A percentile compares a stretch with the other conserved stretches of the same genome.
These are phyloP conservation scores for Sclerotinia nivalis DNA, from an alignment of 2,329 filamentous ascomycete genomes.

Conservation along the genomic window DNA sequence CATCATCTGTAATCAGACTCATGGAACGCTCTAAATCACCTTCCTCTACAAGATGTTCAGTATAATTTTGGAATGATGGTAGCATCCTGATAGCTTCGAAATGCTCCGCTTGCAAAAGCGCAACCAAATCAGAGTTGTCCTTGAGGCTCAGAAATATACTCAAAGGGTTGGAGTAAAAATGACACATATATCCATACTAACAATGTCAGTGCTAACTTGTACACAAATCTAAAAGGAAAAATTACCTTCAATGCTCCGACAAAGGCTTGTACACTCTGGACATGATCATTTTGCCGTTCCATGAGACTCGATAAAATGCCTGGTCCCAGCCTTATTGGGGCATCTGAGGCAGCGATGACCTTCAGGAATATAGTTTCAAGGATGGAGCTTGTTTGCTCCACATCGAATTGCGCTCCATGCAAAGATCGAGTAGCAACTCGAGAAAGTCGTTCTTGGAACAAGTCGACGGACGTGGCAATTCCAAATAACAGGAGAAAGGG, in stretches of 20 bases:
- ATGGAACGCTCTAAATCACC: constrained; percentile 49
- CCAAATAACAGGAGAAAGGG: constrained; percentile 77
- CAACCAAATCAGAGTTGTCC: constrained; percentile 39
- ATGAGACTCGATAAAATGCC: constrained; percentile 62
- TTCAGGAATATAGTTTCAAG: constrained; percentile 71
- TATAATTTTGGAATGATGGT: constrained; percentile 63
- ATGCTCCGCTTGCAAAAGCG: constrained; percentile 57
- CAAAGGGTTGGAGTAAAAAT: constrained; percentile 77
- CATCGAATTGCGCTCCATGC: constrained; percentile 73
- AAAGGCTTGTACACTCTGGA: constrained; percentile 73
- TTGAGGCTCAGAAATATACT: constrained; percentile 58
- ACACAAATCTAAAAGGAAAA: constrained; percentile 17
- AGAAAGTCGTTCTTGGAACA: constrained; percentile 72
- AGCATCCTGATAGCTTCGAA: constrained; percentile 67
- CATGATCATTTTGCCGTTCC: constrained; percentile 73
- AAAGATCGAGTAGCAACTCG: constrained; percentile 67
- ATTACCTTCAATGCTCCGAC: constrained; percentile 66
- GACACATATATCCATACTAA: constrained; percentile 82
- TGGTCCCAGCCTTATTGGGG: constrained; percentile 63
- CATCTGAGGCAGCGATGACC: constrained; percentile 59
- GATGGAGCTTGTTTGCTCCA: constrained; percentile 69
- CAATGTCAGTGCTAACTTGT: constrained; percentile 25
- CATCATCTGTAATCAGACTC: constrained; percentile 61
- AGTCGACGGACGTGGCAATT: constrained; percentile 77
- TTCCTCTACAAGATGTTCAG: constrained; percentile 52